Evolutionary conservation across 2,329 filamentous ascomycete species (phyloP), one percentile per base, ranked within the genome.

Genomic region (Alternaria arborescens): DNA sequence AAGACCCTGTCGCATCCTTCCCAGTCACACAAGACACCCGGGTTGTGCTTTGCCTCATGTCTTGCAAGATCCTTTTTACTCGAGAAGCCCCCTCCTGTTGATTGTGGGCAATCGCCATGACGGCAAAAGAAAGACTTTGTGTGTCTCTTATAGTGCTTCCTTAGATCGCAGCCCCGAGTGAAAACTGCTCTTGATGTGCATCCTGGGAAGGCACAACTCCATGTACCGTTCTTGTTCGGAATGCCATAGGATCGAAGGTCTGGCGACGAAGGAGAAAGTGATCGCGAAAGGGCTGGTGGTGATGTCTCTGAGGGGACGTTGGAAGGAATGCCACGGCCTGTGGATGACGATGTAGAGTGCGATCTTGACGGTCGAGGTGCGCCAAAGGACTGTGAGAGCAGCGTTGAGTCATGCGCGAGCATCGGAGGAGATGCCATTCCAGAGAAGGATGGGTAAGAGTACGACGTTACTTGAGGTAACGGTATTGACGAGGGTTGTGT

Each of bases 31-130:
- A 82, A 69, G 52, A 89, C 83, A n/a, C 82, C 83, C 2, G 87
- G 86, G 64, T 87, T 87, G 72, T 89, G 87, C 71, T 87, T 88
- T 43, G 86, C 86, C 72, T 88, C 87, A 64, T 89, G 87, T 40
- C 87, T 78, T 26, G 85, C 84, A 20, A 86, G 83, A 64, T 89
- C 87, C 68, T 89, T 89, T 71, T 87, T 88, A 69, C 85, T 87
- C 7, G 85, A 87, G 71, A 88, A 89, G 0, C 87, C 86, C 32
- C 85, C 85, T 36, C 82, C 82, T 3, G 78, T 80, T 10, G 85
- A 80, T 67, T 88, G 85, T 12, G 86, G 84, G 70, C 87, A 89
- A 12, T 85, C 85, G 50, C 84, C 79, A 59, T 87, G 81, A 5
- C 86, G 84, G 73, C 87, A 89, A 73, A 87, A 88, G 54, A 88